Percentiles rank a stretch among this genome's conserved stretches.
phyloP scores from a whole-genome alignment of 805 yeast species.

The Wickerhamomyces xylosicus region DNA sequence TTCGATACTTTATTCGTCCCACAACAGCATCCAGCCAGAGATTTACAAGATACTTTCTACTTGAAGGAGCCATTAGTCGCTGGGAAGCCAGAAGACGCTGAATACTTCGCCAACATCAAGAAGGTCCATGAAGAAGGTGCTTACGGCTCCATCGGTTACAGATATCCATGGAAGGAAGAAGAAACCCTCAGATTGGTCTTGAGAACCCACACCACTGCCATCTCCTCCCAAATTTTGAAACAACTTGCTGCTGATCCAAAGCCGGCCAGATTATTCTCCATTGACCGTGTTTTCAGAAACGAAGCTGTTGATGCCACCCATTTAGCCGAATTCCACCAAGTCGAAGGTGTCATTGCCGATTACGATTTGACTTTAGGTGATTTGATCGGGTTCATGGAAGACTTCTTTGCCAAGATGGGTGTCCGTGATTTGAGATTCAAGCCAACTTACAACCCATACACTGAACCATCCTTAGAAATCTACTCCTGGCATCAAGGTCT shows the following conservation, averaged over 20 bases:
- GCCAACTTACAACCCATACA: slow-evolving; percentile 98
- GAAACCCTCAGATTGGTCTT: slow-evolving; percentile 88
- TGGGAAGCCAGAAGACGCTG: slow-evolving; percentile 70
- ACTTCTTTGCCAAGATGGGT: slow-evolving; percentile 95
- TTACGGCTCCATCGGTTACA: slow-evolving; percentile 92
- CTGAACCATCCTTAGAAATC: slow-evolving; percentile 97
- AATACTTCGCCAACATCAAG: slow-evolving; percentile 69
- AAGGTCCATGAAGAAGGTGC: slow-evolving; percentile 84
- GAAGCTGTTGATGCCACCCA: slow-evolving; percentile 99
- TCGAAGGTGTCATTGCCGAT: slow-evolving; percentile 98
- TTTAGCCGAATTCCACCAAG: slow-evolving; percentile 98
- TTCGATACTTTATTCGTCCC: slow-evolving; percentile 95
- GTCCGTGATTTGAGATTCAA: slow-evolving; percentile 91
- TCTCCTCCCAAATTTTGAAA: slow-evolving; percentile 81
- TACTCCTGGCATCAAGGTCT: slow-evolving; percentile 94
- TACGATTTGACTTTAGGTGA: slow-evolving; percentile 92
- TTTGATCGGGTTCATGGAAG: slow-evolving; percentile 96
- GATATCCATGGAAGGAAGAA: slow-evolving; percentile 93
- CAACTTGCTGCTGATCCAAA: slow-evolving; percentile 79
- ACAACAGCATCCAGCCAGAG: slow-evolving; percentile 99
- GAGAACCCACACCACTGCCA: slow-evolving; percentile 97
- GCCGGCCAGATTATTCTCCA: slow-evolving; percentile 87
- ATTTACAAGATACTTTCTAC: slow-evolving; percentile 96
- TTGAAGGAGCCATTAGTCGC: slow-evolving; percentile 85
- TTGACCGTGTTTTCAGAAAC: slow-evolving; percentile 97